Percentiles rank a stretch among this genome's conserved stretches.
phyloP scores from a whole-genome alignment of 225 moss, liverwort and hornwort genomes.

The Anthoceros angustus region DNA sequence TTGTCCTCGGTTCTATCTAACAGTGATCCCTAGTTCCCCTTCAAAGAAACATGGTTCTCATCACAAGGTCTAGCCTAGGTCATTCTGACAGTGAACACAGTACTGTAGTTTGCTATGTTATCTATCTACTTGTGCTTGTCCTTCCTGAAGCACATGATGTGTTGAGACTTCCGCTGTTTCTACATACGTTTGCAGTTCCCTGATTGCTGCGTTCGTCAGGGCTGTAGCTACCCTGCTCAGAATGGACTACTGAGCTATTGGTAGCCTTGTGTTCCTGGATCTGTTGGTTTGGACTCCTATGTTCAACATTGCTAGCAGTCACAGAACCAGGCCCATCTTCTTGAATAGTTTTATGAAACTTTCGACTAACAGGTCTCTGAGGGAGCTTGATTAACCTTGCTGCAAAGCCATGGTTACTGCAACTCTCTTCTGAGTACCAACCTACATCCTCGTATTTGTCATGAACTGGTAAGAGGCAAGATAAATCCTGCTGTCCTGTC shows the following conservation, averaged over 20 bases:
- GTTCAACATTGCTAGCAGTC: too few relatives aligned
- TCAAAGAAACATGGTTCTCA: too few relatives aligned
- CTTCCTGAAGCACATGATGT: not conserved
- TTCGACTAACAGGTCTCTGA: not conserved
- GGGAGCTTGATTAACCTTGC: not conserved
- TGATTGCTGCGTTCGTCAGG: not conserved
- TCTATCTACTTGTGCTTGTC: not conserved
- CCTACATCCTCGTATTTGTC: constrained; percentile 1
- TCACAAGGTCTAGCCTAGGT: too few relatives aligned
- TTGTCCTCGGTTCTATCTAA: too few relatives aligned
- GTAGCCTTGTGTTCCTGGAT: not conserved
- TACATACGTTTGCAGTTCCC: not conserved
- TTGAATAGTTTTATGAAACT: not conserved
- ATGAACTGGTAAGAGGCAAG: not conserved
- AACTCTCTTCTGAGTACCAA: constrained; percentile 1
- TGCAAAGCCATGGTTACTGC: not conserved
- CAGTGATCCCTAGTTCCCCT: too few relatives aligned
- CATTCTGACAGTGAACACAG: too few relatives aligned
- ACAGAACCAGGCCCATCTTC: not conserved
- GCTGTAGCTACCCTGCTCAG: not conserved
- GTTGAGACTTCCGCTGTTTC: not conserved
- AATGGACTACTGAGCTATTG: not conserved
- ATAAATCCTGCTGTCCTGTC: not conserved
- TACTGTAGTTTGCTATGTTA: too few relatives aligned
- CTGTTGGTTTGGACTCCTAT: not conserved